A percentile compares a stretch with the other conserved stretches of the same genome.
These are phyloP conservation scores for Asparagopsis taxiformis DNA, from an alignment of 31 red algal species.

Conservation along the genomic window DNA sequence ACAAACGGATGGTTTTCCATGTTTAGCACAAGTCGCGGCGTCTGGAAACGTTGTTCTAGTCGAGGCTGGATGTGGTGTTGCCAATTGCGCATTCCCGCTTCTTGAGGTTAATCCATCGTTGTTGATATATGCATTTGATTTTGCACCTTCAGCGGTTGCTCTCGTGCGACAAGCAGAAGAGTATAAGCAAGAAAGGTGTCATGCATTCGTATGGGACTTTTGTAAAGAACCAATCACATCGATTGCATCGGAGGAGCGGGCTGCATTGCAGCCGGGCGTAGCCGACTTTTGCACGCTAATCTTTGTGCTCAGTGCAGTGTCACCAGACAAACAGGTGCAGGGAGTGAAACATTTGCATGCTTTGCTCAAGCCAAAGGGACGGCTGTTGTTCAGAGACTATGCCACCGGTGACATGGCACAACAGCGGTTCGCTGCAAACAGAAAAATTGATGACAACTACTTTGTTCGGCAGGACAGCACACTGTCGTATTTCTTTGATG, in stretches of 20 bases:
- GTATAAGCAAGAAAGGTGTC: conserved; percentile 20
- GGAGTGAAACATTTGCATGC: conserved; percentile 13
- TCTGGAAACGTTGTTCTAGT: conserved; percentile 12
- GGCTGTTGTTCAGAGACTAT: conserved; percentile 85
- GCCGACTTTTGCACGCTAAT: conserved; percentile 65
- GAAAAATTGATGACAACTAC: conserved; percentile 51
- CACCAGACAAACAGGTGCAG: conserved; percentile 32
- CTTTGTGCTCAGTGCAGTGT: conserved; percentile 80
- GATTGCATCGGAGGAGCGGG: conserved; percentile 1
- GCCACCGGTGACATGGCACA: conserved; percentile 84
- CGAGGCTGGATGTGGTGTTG: conserved; percentile 60
- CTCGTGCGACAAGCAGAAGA: conserved; percentile 9
- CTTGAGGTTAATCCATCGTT: conserved; percentile 15
- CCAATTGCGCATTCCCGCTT: conserved; percentile 57
- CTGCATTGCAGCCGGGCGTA: background rate
- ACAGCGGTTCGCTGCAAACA: conserved; percentile 46
- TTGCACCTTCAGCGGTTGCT: conserved; percentile 37
- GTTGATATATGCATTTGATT: conserved; percentile 55
- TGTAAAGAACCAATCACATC: conserved; percentile 8
- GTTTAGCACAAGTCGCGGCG: background rate
- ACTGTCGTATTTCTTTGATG: conserved; percentile 50
- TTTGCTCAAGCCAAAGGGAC: conserved; percentile 62
- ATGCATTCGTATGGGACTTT: conserved; percentile 60
- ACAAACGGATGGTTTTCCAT: conserved; percentile 52
- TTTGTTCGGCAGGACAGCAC: conserved; percentile 52